Percentiles rank a stretch among this genome's conserved stretches.
Conservation (phyloP, 2,329 filamentous ascomycete genomes). For the Alternaria sp. region DNA sequence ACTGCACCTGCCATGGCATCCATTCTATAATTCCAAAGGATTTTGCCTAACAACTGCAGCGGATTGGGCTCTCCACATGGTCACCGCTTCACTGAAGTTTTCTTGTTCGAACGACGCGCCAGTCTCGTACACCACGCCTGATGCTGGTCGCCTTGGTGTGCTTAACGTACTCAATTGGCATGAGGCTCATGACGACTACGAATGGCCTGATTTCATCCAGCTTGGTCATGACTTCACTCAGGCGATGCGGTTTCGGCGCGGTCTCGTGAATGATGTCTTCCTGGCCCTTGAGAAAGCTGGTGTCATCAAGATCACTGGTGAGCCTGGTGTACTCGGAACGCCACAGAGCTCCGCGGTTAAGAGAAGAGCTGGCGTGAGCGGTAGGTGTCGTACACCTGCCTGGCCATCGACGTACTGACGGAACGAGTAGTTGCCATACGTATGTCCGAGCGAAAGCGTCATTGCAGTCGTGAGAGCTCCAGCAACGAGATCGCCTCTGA, state of each 20-base stretch:
- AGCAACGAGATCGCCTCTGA: conserved; percentile 3
- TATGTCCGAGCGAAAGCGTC: conserved; percentile 15
- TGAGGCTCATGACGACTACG: conserved; percentile 26
- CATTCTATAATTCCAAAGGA: neutral
- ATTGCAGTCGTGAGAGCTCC: conserved; percentile 14
- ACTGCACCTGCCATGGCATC: neutral
- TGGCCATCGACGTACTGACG: neutral
- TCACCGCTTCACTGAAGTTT: conserved; percentile 22
- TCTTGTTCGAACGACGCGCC: conserved; percentile 3
- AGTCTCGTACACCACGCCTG: neutral
- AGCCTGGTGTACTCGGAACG: neutral
- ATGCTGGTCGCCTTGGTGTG: neutral
- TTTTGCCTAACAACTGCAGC: conserved; percentile 7
- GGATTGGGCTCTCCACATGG: conserved; percentile 27
- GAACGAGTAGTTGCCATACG: conserved; percentile 1
- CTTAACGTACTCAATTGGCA: conserved; percentile 24
- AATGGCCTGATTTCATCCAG: conserved; percentile 26
- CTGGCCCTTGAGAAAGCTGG: conserved; percentile 19
- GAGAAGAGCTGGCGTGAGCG: neutral
- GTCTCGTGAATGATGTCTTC: conserved; percentile 27
- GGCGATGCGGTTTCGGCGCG: conserved; percentile 26
- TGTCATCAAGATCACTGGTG: conserved; percentile 2
- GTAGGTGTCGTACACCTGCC: neutral
- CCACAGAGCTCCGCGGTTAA: conserved; percentile 2
- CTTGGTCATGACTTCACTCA: conserved; percentile 26